Evolutionary conservation across 2,329 filamentous ascomycete species (phyloP).

Genomic region (Ceratocystis alfenasii): DNA sequence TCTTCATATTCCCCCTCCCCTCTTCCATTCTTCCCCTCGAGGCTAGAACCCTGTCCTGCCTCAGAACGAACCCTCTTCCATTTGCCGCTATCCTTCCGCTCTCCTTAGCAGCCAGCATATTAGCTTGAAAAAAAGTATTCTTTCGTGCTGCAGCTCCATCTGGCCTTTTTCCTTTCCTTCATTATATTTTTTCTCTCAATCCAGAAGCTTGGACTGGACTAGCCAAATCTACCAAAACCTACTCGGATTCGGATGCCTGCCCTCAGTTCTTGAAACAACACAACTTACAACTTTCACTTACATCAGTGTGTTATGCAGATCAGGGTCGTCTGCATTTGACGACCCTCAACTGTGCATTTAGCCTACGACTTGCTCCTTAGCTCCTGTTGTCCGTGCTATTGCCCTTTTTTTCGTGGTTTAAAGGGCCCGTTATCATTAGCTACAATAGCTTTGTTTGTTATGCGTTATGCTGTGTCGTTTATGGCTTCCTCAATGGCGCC

Average conservation of each 20-base stretch:
- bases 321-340: background rate
- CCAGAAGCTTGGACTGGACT: background rate
- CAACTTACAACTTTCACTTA: background rate
- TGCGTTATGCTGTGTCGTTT: constrained; percentile 3
- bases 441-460: background rate
- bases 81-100: no score
- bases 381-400: background rate
- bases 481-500: constrained; percentile 16
- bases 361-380: background rate
- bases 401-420: background rate
- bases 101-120: no score
- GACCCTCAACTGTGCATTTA: background rate
- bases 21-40: background rate
- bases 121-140: no score
- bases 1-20: background rate
- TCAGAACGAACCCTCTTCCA: no score
- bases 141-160: no score
- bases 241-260: background rate
- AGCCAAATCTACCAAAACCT: background rate
- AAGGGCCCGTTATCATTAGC: background rate
- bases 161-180: background rate
- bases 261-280: background rate
- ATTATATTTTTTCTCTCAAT: background rate
- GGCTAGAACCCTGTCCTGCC: background rate
- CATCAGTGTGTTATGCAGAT: background rate